phyloP scores from a whole-genome alignment of 2,329 filamentous ascomycete genomes.

The Fusarium pseudoanthophilum region DNA sequence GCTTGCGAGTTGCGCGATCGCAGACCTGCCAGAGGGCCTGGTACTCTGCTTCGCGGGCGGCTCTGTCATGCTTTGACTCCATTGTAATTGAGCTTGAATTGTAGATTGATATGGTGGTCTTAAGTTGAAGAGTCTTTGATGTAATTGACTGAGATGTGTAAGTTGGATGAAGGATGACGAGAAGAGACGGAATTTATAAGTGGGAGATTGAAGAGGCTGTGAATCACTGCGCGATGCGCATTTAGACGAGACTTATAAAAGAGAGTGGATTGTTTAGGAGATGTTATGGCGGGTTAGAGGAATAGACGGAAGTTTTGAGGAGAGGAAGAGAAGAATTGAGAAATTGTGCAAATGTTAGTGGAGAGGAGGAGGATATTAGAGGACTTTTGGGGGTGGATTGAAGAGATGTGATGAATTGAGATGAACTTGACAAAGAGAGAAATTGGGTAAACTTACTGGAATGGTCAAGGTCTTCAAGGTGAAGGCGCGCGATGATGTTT shows the following conservation, averaged over 20 bases:
- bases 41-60: slow-evolving; percentile 39
- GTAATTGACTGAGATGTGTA: neutral
- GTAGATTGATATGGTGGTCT: neutral
- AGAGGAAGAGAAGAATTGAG: neutral
- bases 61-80: slow-evolving; percentile 2
- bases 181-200: neutral
- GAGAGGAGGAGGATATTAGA: neutral
- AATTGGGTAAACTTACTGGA: neutral
- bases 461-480: rapidly evolving
- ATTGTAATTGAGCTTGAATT: slow-evolving; percentile 1
- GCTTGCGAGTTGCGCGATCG: slow-evolving; percentile 30
- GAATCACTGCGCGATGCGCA: neutral
- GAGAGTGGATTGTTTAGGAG: neutral
- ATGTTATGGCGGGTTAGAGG: neutral
- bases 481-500: neutral
- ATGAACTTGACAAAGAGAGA: neutral
- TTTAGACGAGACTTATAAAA: neutral
- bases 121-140: neutral
- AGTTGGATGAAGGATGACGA: neutral
- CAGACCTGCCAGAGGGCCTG: slow-evolving; percentile 42
- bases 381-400: neutral
- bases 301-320: neutral
- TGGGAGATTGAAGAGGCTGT: neutral
- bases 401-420: neutral
- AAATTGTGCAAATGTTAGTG: neutral